A percentile compares a stretch with the other conserved stretches of the same genome.
Evolutionary conservation across 139 green algal genomes (phyloP).

Genomic region (Tetraselmis chui): DNA sequence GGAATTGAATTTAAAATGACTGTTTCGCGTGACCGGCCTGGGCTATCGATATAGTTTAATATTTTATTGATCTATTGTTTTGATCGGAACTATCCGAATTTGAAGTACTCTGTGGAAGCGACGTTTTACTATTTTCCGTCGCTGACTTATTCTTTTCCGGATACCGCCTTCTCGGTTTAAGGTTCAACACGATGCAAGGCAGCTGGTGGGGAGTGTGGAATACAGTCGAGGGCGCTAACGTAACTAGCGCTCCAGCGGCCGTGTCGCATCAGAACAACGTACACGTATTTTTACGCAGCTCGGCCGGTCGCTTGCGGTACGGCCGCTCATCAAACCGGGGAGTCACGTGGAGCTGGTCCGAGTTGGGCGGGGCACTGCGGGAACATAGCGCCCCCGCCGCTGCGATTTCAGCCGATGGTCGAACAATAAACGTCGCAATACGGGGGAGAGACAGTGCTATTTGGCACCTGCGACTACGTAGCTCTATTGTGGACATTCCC

Average conservation of each 20-base stretch:
- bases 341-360: background rate
- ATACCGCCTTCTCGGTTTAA: too few relatives aligned
- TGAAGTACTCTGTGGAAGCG: too few relatives aligned
- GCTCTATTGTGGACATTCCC: background rate
- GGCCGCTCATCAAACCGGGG: background rate
- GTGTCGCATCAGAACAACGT: background rate
- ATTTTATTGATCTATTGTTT: too few relatives aligned
- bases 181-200: background rate
- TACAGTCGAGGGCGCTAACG: background rate
- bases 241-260: background rate
- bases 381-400: background rate
- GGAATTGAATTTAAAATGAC: too few relatives aligned
- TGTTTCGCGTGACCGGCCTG: too few relatives aligned
- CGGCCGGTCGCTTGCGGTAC: background rate
- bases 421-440: background rate
- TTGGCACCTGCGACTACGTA: background rate
- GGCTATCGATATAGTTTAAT: too few relatives aligned
- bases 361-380: background rate
- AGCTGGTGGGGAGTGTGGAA: background rate
- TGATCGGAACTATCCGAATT: too few relatives aligned
- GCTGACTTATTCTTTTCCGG: too few relatives aligned
- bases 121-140: too few relatives aligned
- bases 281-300: background rate
- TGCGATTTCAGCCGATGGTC: background rate
- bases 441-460: background rate